These are phyloP conservation scores for Boletus rubescentipes DNA, from an alignment of 768 basidiomycete species.

Conservation along the genomic window DNA sequence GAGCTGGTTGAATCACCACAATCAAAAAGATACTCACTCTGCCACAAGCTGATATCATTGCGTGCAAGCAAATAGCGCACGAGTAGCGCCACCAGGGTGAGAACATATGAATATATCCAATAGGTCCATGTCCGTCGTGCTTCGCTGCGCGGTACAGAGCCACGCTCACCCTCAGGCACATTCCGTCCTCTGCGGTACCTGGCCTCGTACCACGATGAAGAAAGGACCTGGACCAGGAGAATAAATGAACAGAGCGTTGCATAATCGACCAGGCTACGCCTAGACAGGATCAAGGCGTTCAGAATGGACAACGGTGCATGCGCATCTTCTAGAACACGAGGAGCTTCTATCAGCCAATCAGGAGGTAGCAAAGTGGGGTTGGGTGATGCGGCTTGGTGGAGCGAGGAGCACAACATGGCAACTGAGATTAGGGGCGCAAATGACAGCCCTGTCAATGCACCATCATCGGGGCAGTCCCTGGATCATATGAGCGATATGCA, in stretches of 20 bases:
- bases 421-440: constrained; percentile 79
- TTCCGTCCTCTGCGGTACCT: constrained; percentile 40
- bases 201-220: constrained; percentile 75
- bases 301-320: constrained; percentile 43
- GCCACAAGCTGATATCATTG: constrained; percentile 59
- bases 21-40: constrained; percentile 49
- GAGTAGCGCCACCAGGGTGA: constrained; percentile 49
- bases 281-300: constrained; percentile 60
- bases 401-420: constrained; percentile 59
- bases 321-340: constrained; percentile 51
- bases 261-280: constrained; percentile 75
- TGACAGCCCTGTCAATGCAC: constrained; percentile 79
- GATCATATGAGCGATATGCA: constrained; percentile 14
- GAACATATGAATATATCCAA: constrained; percentile 57
- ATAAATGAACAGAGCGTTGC: constrained; percentile 80
- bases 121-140: constrained; percentile 60
- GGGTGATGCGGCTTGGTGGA: constrained; percentile 35
- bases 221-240: constrained; percentile 73
- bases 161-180: constrained; percentile 64
- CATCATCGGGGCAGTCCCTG: constrained; percentile 84
- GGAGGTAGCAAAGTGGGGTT: constrained; percentile 43
- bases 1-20: background rate
- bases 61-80: constrained; percentile 47
- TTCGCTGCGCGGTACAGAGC: constrained; percentile 77
- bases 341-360: constrained; percentile 79